Base-by-base conservation (phyloP, 2,329 filamentous ascomycete species). In the Arthrobotrys sinensis region DNA sequence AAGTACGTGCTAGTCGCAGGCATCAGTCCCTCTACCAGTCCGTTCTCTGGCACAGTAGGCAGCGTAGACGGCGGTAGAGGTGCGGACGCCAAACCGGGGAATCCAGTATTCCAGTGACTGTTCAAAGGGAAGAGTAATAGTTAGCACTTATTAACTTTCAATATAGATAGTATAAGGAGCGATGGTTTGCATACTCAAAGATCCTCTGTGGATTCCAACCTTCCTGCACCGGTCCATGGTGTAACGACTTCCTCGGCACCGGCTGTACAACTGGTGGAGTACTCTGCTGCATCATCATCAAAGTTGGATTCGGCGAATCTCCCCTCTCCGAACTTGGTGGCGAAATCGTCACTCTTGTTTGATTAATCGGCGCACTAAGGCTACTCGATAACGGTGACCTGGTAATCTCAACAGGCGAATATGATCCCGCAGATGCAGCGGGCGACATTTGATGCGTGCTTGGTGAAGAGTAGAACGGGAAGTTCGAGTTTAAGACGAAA, bases 21-120 rank as follows among this genome's bases (percentile, higher is more conserved):
- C 80, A 87, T 86, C 80, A 86, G 83, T 82, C 87, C 83, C 84
- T 87, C 89, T 85, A 89, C 86, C 24, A 85, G 86, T 84, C 83
- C 84, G 86, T 83, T 85, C 83, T 82, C 87, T 86, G 81, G 86
- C 83, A 78, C 75, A 81, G 84, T 84, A 81, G 85, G 83, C 76
- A 86, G 84, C 72, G 83, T 82, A 79, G 84, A 83, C 80, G 85
- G 84, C 80, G 86, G 82, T 82, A 87, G 86, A 8, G 85, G 83
- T 6, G 85, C 84, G 12, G 75, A 78, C 48, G 75, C 75, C 14
- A 78, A 40, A 83, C 86, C 80, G 84, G 84, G 55, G 86, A 97
- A 98, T 80, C 95, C 94, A 83, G 92, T 91, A 85, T 97, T 94
- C 94, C 95, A 98, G 87, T 97, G 93, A 84, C 94, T 97, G 82